A percentile compares a stretch with the other conserved stretches of the same genome.
These are phyloP conservation scores for Alternaria postmessia DNA, from an alignment of 2,329 filamentous ascomycete genomes.

Conservation along the genomic window DNA sequence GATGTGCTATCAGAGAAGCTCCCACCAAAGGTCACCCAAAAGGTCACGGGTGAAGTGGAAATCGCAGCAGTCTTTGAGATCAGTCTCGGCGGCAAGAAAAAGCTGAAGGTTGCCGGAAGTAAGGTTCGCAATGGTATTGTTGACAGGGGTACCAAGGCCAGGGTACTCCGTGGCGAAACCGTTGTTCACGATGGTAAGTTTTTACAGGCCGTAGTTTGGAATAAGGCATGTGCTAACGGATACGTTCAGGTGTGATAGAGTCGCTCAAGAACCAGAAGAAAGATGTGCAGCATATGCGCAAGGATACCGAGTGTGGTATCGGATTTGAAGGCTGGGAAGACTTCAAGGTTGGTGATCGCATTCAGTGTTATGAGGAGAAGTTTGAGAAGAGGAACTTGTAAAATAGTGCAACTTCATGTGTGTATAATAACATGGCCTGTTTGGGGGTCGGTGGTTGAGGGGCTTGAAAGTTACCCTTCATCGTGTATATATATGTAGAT, in stretches of 20 bases:
- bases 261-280: slow-evolving; percentile 94
- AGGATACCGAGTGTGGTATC: slow-evolving; percentile 93
- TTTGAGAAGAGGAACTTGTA: slow-evolving; percentile 70
- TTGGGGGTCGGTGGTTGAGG: background rate
- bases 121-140: slow-evolving; percentile 84
- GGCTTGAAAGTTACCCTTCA: background rate
- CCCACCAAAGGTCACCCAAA: slow-evolving; percentile 69
- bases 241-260: slow-evolving; percentile 71
- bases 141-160: slow-evolving; percentile 68
- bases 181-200: slow-evolving; percentile 82
- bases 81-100: slow-evolving; percentile 74
- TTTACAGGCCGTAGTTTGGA: background rate
- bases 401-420: slow-evolving; percentile 7
- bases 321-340: slow-evolving; percentile 81
- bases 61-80: slow-evolving; percentile 85
- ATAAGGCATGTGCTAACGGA: slow-evolving; percentile 8
- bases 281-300: slow-evolving; percentile 86
- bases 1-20: slow-evolving; percentile 73
- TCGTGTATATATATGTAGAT: slow-evolving; percentile 1
- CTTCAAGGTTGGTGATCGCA: slow-evolving; percentile 80
- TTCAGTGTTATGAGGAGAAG: slow-evolving; percentile 87
- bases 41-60: slow-evolving; percentile 87
- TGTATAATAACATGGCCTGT: background rate
- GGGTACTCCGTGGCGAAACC: slow-evolving; percentile 74
- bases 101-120: slow-evolving; percentile 83